Conservation (phyloP, 257 asterid genomes). For the Solanum piurae region DNA sequence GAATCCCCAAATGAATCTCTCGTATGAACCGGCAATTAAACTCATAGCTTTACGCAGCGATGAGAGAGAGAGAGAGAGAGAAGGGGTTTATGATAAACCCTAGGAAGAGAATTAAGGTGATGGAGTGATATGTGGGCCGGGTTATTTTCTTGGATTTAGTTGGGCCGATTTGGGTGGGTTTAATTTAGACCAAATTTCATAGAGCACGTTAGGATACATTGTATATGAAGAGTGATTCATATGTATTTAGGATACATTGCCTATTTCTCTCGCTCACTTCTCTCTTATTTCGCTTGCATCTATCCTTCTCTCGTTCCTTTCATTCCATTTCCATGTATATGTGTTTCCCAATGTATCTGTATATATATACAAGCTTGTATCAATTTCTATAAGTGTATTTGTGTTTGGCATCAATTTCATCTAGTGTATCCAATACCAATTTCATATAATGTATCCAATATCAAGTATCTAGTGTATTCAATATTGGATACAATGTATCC, state of each 20-base stretch:
- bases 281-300: not conserved
- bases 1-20: conserved; percentile 95
- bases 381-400: no score
- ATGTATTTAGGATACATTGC: no score
- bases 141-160: not conserved
- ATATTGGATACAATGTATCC: not conserved
- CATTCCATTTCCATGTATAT: not conserved
- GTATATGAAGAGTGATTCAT: not conserved
- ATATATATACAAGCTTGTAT: not conserved
- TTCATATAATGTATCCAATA: no score
- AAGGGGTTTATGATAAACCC: not conserved
- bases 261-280: not conserved
- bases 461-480: not conserved
- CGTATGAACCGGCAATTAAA: conserved; percentile 88
- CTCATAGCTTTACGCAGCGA: conserved; percentile 25
- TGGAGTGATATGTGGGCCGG: not conserved
- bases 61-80: not conserved
- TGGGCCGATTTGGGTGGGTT: not conserved
- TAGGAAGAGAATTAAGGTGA: not conserved
- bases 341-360: not conserved
- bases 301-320: not conserved
- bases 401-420: not conserved
- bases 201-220: no score
- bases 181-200: no score
- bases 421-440: not conserved